phyloP scores from a whole-genome alignment of 1,284 basidiomycete genomes.

The Pyrrhoderma noxium region DNA sequence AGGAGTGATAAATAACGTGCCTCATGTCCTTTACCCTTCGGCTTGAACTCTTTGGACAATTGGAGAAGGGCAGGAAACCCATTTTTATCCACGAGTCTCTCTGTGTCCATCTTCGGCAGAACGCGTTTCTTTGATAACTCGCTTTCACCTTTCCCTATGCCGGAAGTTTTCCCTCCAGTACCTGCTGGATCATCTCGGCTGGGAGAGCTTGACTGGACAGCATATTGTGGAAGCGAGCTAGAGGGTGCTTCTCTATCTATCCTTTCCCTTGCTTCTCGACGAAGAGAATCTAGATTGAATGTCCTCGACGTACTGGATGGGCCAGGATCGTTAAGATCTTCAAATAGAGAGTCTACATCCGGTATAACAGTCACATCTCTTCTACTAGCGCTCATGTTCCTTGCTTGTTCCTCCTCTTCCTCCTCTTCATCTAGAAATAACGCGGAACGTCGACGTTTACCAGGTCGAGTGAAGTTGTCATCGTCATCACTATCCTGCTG shows the following conservation, averaged over 20 bases:
- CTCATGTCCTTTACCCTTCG: conserved; percentile 86
- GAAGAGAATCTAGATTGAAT: conserved; percentile 43
- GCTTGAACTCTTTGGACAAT: conserved; percentile 66
- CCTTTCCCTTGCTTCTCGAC: conserved; percentile 45
- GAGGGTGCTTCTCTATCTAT: conserved; percentile 26
- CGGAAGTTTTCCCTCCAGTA: conserved; percentile 22
- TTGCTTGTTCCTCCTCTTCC: conserved; percentile 22
- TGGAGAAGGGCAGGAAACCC: conserved; percentile 77
- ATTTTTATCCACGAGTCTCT: conserved; percentile 55
- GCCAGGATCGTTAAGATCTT: conserved; percentile 41
- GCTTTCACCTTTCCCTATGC: conserved; percentile 33
- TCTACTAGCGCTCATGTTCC: conserved; percentile 20
- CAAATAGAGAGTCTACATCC: conserved; percentile 60
- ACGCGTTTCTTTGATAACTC: conserved; percentile 36
- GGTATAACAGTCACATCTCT: conserved; percentile 20
- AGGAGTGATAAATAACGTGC: conserved; percentile 38
- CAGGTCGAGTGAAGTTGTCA: conserved; percentile 19
- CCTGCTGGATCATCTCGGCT: conserved; percentile 28
- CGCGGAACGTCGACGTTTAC: conserved; percentile 21
- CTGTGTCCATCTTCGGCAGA: conserved; percentile 62
- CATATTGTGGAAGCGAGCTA: conserved; percentile 33
- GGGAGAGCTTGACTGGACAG: conserved; percentile 44
- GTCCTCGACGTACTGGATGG: conserved; percentile 25
- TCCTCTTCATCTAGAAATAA: conserved; percentile 37
- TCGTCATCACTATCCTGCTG: conserved; percentile 12